A percentile compares a stretch with the other conserved stretches of the same genome.
Evolutionary conservation across 805 yeast genomes (phyloP).

Genomic region (Wickerhamomyces subpelliculosus): DNA sequence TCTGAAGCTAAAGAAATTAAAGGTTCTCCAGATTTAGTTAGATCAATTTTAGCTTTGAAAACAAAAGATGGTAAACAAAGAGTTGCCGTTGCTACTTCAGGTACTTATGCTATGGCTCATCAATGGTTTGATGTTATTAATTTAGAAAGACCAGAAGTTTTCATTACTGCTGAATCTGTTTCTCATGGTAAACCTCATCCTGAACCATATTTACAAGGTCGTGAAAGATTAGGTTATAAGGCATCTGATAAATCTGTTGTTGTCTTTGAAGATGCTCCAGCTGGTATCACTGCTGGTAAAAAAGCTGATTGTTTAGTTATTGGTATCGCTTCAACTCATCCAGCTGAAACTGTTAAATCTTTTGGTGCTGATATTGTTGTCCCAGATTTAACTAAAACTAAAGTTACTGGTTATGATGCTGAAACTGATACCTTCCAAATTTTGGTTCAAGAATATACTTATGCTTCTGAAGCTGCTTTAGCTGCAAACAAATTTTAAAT

Average conservation of each 20-base stretch:
- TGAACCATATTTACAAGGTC: conserved; percentile 65
- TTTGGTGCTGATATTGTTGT: conserved; percentile 80
- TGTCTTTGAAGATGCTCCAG: conserved; percentile 86
- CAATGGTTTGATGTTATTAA: conserved; percentile 69
- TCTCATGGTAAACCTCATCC: conserved; percentile 82
- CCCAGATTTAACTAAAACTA: conserved; percentile 57
- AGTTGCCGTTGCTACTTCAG: conserved; percentile 85
- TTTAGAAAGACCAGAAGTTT: conserved; percentile 55
- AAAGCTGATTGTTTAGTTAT: conserved; percentile 78
- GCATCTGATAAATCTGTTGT: conserved; percentile 38
- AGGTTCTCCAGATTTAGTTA: conserved; percentile 64
- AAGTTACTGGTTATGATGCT: conserved; percentile 46
- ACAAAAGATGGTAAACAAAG: conserved; percentile 40
- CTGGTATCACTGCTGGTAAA: conserved; percentile 79
- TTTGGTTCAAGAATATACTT: conserved; percentile 28
- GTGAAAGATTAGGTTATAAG: conserved; percentile 30
- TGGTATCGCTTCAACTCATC: conserved; percentile 78
- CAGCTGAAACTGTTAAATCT: conserved; percentile 53
- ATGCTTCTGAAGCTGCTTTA: conserved; percentile 5
- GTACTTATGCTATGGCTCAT: conserved; percentile 70
- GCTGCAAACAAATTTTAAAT: neutral
- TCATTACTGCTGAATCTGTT: conserved; percentile 79
- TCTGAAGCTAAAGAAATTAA: conserved; percentile 65
- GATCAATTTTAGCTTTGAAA: conserved; percentile 25
- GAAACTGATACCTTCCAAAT: conserved; percentile 30